Base-by-base conservation (phyloP, 768 basidiomycete species). In the Sarcodon aspratus region DNA sequence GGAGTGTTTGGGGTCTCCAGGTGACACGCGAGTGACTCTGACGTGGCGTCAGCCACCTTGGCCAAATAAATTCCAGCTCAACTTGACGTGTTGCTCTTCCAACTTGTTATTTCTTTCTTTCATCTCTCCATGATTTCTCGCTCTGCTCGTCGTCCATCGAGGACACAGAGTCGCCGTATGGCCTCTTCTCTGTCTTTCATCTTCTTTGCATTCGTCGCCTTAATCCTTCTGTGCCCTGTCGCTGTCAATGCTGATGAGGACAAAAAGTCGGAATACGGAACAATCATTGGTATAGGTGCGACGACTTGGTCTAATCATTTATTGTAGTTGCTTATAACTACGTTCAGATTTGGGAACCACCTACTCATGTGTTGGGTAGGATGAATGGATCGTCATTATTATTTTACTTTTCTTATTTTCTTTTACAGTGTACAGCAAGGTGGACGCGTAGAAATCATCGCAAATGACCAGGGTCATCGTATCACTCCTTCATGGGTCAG, bases 311-410 rank as follows among this genome's bases (percentile, higher is more conserved):
- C 27, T 47, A 37, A 34, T 6, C 13, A 15, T 12, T 13, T 13
- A 12, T 17, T 27, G 31, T 17, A 32, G 11, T 17, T 35, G 40
- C 66, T 46, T 18, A 2, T 42, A 12, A 12, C 48, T 3, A 5
- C 5, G 21, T 48, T 46, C 61, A 86, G 91, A 95, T 74, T 71
- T 95, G 70, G 92, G 92, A 70, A 96, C 92, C 55, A 91, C 88
- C 76, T 88, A 96, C 71, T 96, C 93, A 54, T 96, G 93, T 72
- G 94, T 97, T 60, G 93, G 87, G 89, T 90, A 53, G 65, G 85
- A 73, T 11, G 27, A 9, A 17, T 27, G 17, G 13, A 13, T 27
- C 40, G 13, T 13, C 13, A 9, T 13, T 42, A 3, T 0, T 5
- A 47, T 7, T 18, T 8, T 21, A 1, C 47, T 0, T 35, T 8